Conservation (phyloP, 352 stramenopile species). For the Globisporangium perplexum region DNA sequence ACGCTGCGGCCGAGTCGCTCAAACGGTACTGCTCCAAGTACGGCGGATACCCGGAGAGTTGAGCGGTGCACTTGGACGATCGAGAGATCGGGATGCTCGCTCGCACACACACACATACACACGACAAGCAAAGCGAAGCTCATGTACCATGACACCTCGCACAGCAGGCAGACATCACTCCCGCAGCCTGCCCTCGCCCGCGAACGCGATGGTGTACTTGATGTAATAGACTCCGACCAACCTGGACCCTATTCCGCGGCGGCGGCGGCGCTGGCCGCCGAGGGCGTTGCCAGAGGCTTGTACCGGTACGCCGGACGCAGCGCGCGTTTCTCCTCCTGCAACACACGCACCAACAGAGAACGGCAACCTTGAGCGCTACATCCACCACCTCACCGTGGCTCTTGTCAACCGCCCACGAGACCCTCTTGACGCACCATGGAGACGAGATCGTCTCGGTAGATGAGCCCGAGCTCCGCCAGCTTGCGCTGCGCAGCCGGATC, state of each 20-base stretch:
- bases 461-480: conserved; percentile 27
- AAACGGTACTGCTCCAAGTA: conserved; percentile 86
- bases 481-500: conserved; percentile 14
- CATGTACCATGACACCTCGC: not conserved
- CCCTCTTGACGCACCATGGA: conserved; percentile 43
- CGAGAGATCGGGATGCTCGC: not conserved
- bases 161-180: conserved; percentile 1
- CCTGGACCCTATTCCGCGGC: conserved; percentile 13
- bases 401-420: not conserved
- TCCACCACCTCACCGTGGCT: not conserved
- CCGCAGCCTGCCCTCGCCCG: conserved; percentile 1
- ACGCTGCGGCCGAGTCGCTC: conserved; percentile 39
- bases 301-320: conserved; percentile 75
- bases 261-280: conserved; percentile 1
- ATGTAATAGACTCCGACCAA: conserved; percentile 4
- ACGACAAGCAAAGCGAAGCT: not conserved
- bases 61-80: not conserved
- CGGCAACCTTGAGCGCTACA: not conserved
- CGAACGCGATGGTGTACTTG: conserved; percentile 7
- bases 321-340: conserved; percentile 75
- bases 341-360: not conserved
- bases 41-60: conserved; percentile 66
- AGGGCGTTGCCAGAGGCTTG: conserved; percentile 28
- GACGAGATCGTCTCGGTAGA: conserved; percentile 47
- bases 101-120: not conserved